phyloP scores from a whole-genome alignment of 2,329 filamentous ascomycete species.

The Teratosphaeria gauchensis region DNA sequence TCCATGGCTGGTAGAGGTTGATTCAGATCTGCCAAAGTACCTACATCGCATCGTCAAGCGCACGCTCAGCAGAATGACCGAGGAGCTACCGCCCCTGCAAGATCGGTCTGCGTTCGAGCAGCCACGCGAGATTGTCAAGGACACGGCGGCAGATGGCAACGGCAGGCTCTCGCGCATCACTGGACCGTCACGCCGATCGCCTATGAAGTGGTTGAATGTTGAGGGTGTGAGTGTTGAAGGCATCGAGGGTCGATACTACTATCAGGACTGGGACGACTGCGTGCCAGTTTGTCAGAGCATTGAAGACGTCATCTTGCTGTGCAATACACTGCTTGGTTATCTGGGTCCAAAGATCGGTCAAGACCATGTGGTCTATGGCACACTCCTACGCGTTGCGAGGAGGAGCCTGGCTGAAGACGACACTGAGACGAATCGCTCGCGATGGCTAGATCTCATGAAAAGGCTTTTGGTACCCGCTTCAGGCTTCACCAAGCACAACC shows the following conservation, averaged over 20 bases:
- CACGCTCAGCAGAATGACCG: constrained; percentile 67
- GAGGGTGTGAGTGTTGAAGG: constrained; percentile 66
- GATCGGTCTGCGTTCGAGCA: constrained; percentile 36
- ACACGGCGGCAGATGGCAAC: constrained; percentile 60
- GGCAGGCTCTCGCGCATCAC: constrained; percentile 48
- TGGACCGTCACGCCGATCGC: constrained; percentile 50
- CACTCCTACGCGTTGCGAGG: constrained; percentile 75
- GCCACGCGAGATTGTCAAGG: constrained; percentile 41
- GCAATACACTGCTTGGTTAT: constrained; percentile 71
- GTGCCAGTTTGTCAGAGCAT: constrained; percentile 82
- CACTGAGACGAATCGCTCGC: constrained; percentile 58
- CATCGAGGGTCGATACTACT: constrained; percentile 84
- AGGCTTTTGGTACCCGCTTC: constrained; percentile 79
- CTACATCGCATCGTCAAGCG: constrained; percentile 80
- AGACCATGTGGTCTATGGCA: constrained; percentile 67
- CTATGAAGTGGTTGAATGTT: constrained; percentile 73
- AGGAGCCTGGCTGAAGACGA: constrained; percentile 61
- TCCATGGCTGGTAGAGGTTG: constrained; percentile 81
- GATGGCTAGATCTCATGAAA: constrained; percentile 79
- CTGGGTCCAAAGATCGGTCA: constrained; percentile 84
- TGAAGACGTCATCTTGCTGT: constrained; percentile 83
- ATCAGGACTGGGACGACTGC: constrained; percentile 94
- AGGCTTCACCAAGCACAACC: constrained; percentile 76
- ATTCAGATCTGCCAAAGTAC: constrained; percentile 68
- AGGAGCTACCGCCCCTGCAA: constrained; percentile 39